Percentiles rank a stretch among this genome's conserved stretches.
Evolutionary conservation across 2,329 filamentous ascomycete species (phyloP).

Genomic region (Fusarium sublunatum): DNA sequence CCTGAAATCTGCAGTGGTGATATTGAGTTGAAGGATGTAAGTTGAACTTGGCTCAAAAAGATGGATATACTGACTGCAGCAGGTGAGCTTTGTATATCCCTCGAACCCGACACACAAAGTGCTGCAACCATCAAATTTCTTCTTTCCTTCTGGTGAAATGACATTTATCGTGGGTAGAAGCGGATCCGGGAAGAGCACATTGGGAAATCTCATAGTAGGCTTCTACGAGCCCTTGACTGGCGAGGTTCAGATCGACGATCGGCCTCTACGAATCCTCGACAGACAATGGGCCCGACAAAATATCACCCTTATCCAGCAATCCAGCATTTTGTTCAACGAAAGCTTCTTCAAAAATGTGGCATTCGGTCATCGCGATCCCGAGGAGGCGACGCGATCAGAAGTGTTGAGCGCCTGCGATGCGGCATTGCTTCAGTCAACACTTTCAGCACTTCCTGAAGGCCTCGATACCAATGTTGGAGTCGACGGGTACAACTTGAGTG

Average conservation of each 20-base stretch:
- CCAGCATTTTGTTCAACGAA: constrained; percentile 83
- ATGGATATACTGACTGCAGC: constrained; percentile 1
- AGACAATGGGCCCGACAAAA: constrained; percentile 79
- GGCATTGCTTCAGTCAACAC: constrained; percentile 75
- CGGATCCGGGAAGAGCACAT: constrained; percentile 91
- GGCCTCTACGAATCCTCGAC: constrained; percentile 70
- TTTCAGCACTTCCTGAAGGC: constrained; percentile 74
- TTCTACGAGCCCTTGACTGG: constrained; percentile 78
- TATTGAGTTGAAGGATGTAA: constrained; percentile 55
- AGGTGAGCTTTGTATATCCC: constrained; percentile 88
- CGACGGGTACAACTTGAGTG: constrained; percentile 79
- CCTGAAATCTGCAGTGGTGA: constrained; percentile 69
- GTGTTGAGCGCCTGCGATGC: constrained; percentile 72
- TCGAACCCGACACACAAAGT: constrained; percentile 70
- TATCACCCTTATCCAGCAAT: constrained; percentile 84
- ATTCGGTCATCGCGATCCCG: constrained; percentile 69
- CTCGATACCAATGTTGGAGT: constrained; percentile 77
- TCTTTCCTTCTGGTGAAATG: constrained; percentile 76
- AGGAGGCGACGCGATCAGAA: constrained; percentile 62
- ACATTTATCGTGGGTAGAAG: constrained; percentile 87
- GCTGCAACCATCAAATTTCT: constrained; percentile 71
- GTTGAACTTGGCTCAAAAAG: fast-evolving
- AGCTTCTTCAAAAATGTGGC: constrained; percentile 82
- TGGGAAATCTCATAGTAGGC: constrained; percentile 81
- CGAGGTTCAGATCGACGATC: constrained; percentile 74